phyloP scores from a whole-genome alignment of 2,329 filamentous ascomycete genomes.

The Colletotrichum shisoi region DNA sequence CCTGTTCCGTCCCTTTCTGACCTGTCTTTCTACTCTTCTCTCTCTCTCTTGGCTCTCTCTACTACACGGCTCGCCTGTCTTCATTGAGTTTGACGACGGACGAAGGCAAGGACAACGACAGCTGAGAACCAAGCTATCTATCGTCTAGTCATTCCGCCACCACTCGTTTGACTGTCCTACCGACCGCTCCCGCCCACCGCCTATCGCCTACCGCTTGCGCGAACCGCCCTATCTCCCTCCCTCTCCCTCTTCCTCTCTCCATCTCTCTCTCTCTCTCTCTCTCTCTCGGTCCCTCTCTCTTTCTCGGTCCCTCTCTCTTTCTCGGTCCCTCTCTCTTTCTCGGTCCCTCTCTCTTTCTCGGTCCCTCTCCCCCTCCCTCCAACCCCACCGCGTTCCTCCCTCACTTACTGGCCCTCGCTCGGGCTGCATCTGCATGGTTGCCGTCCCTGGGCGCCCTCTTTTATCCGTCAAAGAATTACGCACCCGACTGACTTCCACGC shows the following conservation, averaged over 20 bases:
- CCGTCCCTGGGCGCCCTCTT: conserved; percentile 26
- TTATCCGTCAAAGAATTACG: conserved; percentile 28
- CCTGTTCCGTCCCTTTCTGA: conserved; percentile 1
- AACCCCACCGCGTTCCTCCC: not conserved
- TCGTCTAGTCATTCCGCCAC: conserved; percentile 14
- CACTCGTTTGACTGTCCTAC: conserved; percentile 13
- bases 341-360: not conserved
- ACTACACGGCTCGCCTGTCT: not conserved
- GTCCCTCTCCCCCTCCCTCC: not conserved
- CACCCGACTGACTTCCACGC: conserved; percentile 23
- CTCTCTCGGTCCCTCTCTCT: not conserved
- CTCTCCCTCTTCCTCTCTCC: conserved; percentile 2
- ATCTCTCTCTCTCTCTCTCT: not conserved
- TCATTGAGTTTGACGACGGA: not conserved
- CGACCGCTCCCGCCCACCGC: conserved; percentile 17
- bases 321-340: no score
- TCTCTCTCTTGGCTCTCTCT: not conserved
- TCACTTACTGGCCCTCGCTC: conserved; percentile 21
- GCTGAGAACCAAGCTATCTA: conserved; percentile 5
- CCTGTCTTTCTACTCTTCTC: not conserved
- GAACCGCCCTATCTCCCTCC: not conserved
- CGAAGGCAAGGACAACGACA: not conserved
- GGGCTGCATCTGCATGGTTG: conserved; percentile 27
- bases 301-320: not conserved
- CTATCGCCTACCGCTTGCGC: not conserved